Evolutionary conservation across 345 rosid genomes (phyloP).

Genomic region (Aquilaria sinensis): DNA sequence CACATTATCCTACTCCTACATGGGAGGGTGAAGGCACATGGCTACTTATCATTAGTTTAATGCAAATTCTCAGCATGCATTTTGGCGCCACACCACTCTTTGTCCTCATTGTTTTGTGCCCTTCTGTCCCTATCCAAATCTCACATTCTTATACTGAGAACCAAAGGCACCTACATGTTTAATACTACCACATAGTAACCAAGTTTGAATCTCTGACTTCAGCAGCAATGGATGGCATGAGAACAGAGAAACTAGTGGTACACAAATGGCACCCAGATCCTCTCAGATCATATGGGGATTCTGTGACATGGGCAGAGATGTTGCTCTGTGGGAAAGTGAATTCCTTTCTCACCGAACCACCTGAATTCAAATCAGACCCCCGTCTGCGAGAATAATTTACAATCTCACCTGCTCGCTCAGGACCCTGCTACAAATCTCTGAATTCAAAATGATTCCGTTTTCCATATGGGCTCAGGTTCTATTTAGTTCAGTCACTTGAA

Average conservation of each 20-base stretch:
- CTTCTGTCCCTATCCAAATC: not conserved
- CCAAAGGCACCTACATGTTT: not conserved
- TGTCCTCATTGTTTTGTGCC: not conserved
- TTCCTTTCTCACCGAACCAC: not conserved
- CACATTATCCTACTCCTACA: conserved; percentile 18
- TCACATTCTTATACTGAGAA: too few species aligned
- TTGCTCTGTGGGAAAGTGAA: not conserved
- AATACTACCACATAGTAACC: too few species aligned
- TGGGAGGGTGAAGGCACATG: conserved; percentile 18
- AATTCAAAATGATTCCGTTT: too few species aligned
- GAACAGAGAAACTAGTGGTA: too few species aligned
- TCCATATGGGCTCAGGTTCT: too few species aligned
- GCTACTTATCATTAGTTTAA: not conserved
- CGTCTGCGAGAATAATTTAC: too few species aligned
- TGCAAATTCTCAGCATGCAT: not conserved
- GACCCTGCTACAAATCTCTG: too few species aligned
- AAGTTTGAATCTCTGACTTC: too few species aligned
- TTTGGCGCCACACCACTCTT: not conserved
- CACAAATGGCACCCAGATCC: not conserved
- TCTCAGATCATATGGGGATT: conserved; percentile 5
- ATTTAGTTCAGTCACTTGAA: too few species aligned
- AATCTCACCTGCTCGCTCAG: too few species aligned
- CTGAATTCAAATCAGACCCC: not conserved
- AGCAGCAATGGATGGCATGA: too few species aligned
- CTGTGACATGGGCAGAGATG: not conserved